Evolutionary conservation across 2,329 filamentous ascomycete species (phyloP), one percentile per base, ranked within the genome.

Genomic region (Sordariomycetes sp.): DNA sequence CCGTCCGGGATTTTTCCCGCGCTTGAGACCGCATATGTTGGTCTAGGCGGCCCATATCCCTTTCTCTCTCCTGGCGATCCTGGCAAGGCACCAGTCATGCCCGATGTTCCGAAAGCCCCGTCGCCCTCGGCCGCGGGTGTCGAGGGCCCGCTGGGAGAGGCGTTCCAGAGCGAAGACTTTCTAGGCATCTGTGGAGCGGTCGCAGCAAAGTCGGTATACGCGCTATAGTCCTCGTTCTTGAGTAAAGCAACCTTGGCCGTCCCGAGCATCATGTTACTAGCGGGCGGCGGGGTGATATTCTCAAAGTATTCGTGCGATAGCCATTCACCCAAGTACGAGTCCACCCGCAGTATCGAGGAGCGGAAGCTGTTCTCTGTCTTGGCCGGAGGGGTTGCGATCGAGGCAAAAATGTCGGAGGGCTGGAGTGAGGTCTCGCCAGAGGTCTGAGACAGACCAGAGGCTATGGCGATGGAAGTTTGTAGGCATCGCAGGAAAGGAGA

Each of bases 261-360:
- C 18, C 84, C 83, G 3, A 96, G 68, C 86, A 98, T 93, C 60
- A 92, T 73, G 4, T 81, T 75, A 4, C 86, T 90, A 28, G 78
- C 76, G 0, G 92, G 92, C 9, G 92, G 92, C 4, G 87, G 85
- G 0, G 84, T 90, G 43, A 95, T 95, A 34, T 83, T 72, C 42
- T 94, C 87, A 49, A 90, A 98, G 56, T 98, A 98, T 50, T 88
- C 82, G 2, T 87, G 86, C 3, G 83, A 85, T 20, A 96, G 69
- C 92, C 92, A 98, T 66, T 98, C 92, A 32, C 92, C 90, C 0
- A 98, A 69, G 51, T 93, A 95, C 0, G 88, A 82, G 58, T 98
- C 92, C 6, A 98, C 71, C 1, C 92, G 82, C 31, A 98, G 61
- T 8, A 79, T 68, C 4, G 74, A 64, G 42, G 75, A 82, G 37